Conservation (phyloP, 1,139 yeast species). For the Scheffersomyces lignicola region DNA sequence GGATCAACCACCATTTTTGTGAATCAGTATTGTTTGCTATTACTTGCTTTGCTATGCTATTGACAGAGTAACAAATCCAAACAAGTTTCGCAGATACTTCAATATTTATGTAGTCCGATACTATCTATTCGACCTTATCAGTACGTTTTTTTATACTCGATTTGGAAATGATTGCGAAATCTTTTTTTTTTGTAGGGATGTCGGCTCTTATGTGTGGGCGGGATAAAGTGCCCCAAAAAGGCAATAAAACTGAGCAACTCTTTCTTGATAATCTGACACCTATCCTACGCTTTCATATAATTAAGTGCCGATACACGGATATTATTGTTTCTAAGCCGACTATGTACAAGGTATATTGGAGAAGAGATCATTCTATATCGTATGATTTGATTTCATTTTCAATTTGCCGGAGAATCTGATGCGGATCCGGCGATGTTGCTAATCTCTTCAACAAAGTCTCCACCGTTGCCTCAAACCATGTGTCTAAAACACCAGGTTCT, state of each 20-base stretch:
- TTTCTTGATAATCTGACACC: too few species aligned
- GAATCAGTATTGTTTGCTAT: constrained; percentile 1
- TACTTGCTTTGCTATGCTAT: too few species aligned
- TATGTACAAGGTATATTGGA: constrained; percentile 2
- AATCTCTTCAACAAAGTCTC: constrained; percentile 5
- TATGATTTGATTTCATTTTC: constrained; percentile 3
- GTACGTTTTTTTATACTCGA: background rate
- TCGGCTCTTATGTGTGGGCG: too few species aligned
- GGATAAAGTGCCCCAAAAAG: too few species aligned
- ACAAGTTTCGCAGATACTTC: too few species aligned
- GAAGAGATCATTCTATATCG: background rate
- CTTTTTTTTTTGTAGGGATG: background rate
- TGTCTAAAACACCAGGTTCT: constrained; percentile 12
- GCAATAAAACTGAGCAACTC: too few species aligned
- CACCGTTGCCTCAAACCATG: constrained; percentile 19
- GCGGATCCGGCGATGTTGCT: background rate
- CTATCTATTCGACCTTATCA: too few species aligned
- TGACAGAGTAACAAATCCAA: too few species aligned
- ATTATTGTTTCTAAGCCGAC: background rate
- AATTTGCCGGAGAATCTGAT: constrained; percentile 7
- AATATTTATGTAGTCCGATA: too few species aligned
- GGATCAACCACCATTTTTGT: constrained; percentile 8
- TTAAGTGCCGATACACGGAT: too few species aligned
- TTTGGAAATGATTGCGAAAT: constrained; percentile 3
- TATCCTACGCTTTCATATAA: too few species aligned